These are phyloP conservation scores for Madurella fahalii DNA, from an alignment of 2,329 filamentous ascomycete genomes.

Conservation along the genomic window DNA sequence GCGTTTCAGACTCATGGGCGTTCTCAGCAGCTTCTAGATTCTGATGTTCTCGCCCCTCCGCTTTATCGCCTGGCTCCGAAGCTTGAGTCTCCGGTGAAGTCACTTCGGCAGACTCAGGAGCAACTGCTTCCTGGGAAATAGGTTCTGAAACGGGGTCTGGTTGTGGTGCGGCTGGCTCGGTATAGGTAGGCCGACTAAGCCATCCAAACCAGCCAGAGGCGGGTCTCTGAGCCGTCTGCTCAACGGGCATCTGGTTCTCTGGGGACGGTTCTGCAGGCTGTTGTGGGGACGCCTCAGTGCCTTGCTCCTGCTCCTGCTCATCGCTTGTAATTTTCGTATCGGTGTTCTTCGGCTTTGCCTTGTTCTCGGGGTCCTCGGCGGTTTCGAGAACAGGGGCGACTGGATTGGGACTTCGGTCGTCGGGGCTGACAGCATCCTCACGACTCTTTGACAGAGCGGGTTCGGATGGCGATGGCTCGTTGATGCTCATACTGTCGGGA, in stretches of 20 bases:
- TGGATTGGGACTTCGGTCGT: constrained; percentile 8
- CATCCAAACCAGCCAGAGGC: constrained; percentile 55
- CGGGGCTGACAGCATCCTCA: constrained; percentile 23
- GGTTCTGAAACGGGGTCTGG: constrained; percentile 20
- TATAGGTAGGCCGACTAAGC: constrained; percentile 36
- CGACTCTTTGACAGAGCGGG: constrained; percentile 30
- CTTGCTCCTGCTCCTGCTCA: background rate
- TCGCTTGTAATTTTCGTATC: constrained; percentile 4
- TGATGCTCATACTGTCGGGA: constrained; percentile 29
- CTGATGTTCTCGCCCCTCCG: constrained; percentile 19
- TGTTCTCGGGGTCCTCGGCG: constrained; percentile 5
- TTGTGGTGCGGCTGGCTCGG: background rate
- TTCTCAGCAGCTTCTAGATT: constrained; percentile 13
- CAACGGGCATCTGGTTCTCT: background rate
- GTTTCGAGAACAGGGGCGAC: constrained; percentile 5
- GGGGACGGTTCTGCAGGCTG: background rate
- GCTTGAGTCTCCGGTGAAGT: constrained; percentile 5
- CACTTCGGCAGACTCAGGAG: background rate
- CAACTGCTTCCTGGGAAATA: constrained; percentile 12
- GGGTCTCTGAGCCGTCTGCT: constrained; percentile 17
- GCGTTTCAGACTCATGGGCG: background rate
- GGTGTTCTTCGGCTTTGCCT: background rate
- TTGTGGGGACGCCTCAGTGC: background rate
- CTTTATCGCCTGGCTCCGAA: constrained; percentile 20
- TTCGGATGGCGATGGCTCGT: constrained; percentile 30